Base-by-base conservation (phyloP, 2,329 filamentous ascomycete genomes). In the Chaetomium sp. region DNA sequence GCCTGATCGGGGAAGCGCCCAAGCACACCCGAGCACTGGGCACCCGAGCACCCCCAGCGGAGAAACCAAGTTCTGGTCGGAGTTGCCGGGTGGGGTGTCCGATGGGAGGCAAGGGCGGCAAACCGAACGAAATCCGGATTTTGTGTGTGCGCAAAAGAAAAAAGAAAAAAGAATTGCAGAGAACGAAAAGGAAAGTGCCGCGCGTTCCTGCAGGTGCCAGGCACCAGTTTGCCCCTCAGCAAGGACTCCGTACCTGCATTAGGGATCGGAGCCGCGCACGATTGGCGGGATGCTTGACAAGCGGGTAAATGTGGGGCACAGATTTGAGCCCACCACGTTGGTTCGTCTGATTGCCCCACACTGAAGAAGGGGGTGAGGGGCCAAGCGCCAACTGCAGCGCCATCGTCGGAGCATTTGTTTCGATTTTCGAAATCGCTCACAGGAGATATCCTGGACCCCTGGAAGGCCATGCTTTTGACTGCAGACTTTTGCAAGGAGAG, bases 221-320 rank as follows among this genome's bases (percentile, higher is more conserved):
- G n/a, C n/a, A 45, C 55, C 35, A 16, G 42, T 67, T 57, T 56
- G 57, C 27, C 13, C 47, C 35, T 50, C 45, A 13, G 19, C 13
- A 19, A 19, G 54, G 55, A 4, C 50, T 27, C 50, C 57, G 67
- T 69, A 63, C 67, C 67, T 69, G 67, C 67, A 68, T 69, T 5
- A 19, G 35, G 35, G 35, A 42, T 29, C 64, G 53, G 61, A 49
- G 53, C 42, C n/a, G 31, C 10, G 45, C 42, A 25, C 56, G 49
- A 68, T 69, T 69, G 67, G 67, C 57, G 47, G 42, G 25, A 53
- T 21, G 49, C 27, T 31, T 29, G 10, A 31, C 27, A 25, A 47
- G 59, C 38, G 55, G 59, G 53, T 55, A 45, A 23, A 42, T 51
- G 62, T 60, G 64, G 64, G 16, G 47, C 33, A 25, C 5, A 29